phyloP scores from a whole-genome alignment of 2,329 filamentous ascomycete genomes.

The Fusarium solani-melongenae region DNA sequence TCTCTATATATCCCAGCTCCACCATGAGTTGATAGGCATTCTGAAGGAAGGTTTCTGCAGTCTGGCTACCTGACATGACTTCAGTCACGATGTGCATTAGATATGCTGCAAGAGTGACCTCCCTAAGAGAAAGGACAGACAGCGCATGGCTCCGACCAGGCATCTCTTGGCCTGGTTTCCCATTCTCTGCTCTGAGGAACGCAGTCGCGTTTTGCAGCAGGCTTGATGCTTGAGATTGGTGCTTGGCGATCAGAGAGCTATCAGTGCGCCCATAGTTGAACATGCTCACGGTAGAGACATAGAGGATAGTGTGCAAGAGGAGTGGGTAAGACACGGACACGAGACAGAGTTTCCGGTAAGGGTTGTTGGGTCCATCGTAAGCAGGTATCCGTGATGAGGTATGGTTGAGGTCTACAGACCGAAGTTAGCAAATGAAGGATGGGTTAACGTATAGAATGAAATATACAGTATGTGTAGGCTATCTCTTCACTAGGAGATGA shows the following conservation, averaged over 20 bases:
- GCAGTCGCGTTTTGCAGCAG: not conserved
- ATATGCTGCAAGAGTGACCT: conserved; percentile 10
- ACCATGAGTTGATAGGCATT: not conserved
- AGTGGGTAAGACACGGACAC: not conserved
- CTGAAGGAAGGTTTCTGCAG: not conserved
- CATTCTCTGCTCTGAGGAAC: not conserved
- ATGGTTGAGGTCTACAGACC: not conserved
- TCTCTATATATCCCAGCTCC: not conserved
- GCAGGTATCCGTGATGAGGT: not conserved
- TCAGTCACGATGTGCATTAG: conserved; percentile 13
- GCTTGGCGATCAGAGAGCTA: not conserved
- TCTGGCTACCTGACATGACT: conserved; percentile 12
- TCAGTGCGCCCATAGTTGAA: conserved; percentile 8
- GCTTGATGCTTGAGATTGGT: conserved; percentile 3
- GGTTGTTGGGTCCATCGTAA: not conserved
- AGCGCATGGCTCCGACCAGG: not conserved
- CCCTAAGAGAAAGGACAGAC: not conserved
- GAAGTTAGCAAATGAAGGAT: not conserved
- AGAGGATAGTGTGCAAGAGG: conserved; percentile 8
- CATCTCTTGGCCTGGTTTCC: not conserved
- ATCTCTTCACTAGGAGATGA: conserved; percentile 2
- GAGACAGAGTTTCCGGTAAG: not conserved
- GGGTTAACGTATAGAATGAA: not conserved
- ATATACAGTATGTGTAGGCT: conserved; percentile 7
- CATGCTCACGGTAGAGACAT: conserved; percentile 15